These are phyloP conservation scores for Psilocybe mexicana DNA, from an alignment of 1,284 basidiomycete genomes.

Conservation along the genomic window DNA sequence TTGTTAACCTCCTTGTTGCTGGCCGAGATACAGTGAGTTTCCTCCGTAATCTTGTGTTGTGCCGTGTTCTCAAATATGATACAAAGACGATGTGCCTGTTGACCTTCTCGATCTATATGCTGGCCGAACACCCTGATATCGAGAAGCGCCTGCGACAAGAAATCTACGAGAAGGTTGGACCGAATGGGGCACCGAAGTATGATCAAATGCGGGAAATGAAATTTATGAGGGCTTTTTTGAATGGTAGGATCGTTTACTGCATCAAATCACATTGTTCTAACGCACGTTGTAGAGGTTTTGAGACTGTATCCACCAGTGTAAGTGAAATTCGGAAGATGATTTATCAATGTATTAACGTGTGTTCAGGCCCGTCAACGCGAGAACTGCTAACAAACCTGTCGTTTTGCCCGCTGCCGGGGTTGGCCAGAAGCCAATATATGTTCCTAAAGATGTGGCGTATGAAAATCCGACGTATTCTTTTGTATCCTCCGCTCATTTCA, in stretches of 20 bases:
- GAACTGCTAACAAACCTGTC: conserved; percentile 23
- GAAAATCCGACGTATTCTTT: not conserved
- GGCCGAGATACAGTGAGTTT: conserved; percentile 41
- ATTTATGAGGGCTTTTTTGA: conserved; percentile 46
- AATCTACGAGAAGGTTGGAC: conserved; percentile 40
- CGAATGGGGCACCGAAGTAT: conserved; percentile 34
- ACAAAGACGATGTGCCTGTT: conserved; percentile 40
- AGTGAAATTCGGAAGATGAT: not conserved
- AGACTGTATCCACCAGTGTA: conserved; percentile 2
- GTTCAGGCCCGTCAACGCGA: not conserved
- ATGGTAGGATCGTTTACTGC: conserved; percentile 26
- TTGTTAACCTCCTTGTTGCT: conserved; percentile 30
- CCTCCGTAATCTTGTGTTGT: not conserved
- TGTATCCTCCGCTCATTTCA: not conserved
- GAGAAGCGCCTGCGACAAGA: conserved; percentile 39
- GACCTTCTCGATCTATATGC: conserved; percentile 46
- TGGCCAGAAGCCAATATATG: conserved; percentile 26
- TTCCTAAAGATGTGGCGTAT: conserved; percentile 29
- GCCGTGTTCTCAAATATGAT: not conserved
- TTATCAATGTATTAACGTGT: not conserved
- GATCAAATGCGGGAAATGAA: conserved; percentile 46
- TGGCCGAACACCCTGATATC: conserved; percentile 45
- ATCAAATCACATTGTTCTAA: not conserved
- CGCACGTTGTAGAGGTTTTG: conserved; percentile 26
- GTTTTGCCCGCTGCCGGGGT: conserved; percentile 25